Evolutionary conservation across 805 yeast genomes (phyloP).

Genomic region (Kazachstania africana): DNA sequence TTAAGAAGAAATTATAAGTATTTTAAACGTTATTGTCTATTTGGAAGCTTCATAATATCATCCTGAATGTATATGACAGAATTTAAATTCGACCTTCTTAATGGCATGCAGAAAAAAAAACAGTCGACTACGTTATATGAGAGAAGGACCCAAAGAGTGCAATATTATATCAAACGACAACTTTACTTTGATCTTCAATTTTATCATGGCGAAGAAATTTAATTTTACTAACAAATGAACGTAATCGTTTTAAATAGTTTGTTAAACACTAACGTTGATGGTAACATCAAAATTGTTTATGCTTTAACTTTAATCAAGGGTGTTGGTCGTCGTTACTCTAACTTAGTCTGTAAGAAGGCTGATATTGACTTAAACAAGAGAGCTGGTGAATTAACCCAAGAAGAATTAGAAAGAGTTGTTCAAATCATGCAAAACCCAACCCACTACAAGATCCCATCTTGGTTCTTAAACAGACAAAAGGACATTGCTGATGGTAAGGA

Average conservation of each 20-base stretch:
- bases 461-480: slow-evolving; percentile 99
- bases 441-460: slow-evolving; percentile 97
- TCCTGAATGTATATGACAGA: too few species aligned
- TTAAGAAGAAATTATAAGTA: too few species aligned
- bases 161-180: too few species aligned
- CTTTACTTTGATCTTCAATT: too few species aligned
- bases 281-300: slow-evolving; percentile 99
- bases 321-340: slow-evolving; percentile 99
- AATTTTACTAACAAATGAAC: neutral
- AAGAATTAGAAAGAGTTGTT: slow-evolving; percentile 99
- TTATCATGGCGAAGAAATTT: too few species aligned
- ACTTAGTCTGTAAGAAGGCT: slow-evolving; percentile 99
- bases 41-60: too few species aligned
- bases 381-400: slow-evolving; percentile 99
- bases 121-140: too few species aligned
- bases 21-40: too few species aligned
- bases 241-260: slow-evolving; percentile 46
- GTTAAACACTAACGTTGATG: slow-evolving; percentile 99
- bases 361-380: slow-evolving; percentile 97
- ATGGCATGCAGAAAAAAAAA: too few species aligned
- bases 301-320: slow-evolving; percentile 99
- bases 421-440: slow-evolving; percentile 99
- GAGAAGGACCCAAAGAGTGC: too few species aligned
- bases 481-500: slow-evolving; percentile 98
- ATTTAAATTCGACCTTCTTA: too few species aligned